Percentiles rank a stretch among this genome's conserved stretches.
Conservation (phyloP, 2,329 filamentous ascomycete genomes). For the Paracamarosporium sp. region DNA sequence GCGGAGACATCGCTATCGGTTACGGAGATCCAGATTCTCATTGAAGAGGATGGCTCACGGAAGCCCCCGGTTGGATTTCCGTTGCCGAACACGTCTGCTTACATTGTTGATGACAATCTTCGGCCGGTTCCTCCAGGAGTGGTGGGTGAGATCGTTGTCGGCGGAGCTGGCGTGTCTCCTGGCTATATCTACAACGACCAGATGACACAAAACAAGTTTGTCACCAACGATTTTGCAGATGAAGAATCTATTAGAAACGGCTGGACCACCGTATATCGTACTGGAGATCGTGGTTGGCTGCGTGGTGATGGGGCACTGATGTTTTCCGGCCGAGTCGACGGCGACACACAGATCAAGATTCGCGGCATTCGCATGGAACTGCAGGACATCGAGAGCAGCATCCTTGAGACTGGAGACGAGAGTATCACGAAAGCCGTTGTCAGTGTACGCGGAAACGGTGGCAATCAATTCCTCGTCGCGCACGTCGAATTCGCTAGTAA, state of each 20-base stretch:
- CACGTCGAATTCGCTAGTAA: slow-evolving; percentile 25
- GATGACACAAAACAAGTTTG: slow-evolving; percentile 26
- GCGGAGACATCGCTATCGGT: slow-evolving; percentile 17
- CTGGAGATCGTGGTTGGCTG: slow-evolving; percentile 50
- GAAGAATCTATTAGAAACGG: no score
- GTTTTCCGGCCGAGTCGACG: slow-evolving; percentile 48
- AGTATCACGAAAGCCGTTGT: slow-evolving; percentile 33
- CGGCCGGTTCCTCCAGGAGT: slow-evolving; percentile 10
- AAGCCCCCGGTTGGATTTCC: background rate
- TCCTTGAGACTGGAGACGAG: slow-evolving; percentile 24
- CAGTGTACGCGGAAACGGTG: slow-evolving; percentile 15
- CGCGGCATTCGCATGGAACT: slow-evolving; percentile 56
- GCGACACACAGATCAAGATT: slow-evolving; percentile 57
- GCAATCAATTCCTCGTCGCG: slow-evolving; percentile 38
- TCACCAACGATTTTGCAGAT: background rate
- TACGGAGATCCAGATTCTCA: slow-evolving; percentile 5
- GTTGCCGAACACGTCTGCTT: slow-evolving; percentile 13
- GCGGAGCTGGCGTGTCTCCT: slow-evolving; percentile 43
- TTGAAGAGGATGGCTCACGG: background rate
- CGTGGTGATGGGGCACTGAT: slow-evolving; percentile 42
- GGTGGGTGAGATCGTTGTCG: slow-evolving; percentile 52
- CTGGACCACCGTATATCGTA: slow-evolving; percentile 38
- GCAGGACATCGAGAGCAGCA: slow-evolving; percentile 49
- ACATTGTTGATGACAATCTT: slow-evolving; percentile 13
- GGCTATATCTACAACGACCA: slow-evolving; percentile 42